Conservation (phyloP, 176 grass and related monocot genomes). For the Tuctoria greenei region DNA sequence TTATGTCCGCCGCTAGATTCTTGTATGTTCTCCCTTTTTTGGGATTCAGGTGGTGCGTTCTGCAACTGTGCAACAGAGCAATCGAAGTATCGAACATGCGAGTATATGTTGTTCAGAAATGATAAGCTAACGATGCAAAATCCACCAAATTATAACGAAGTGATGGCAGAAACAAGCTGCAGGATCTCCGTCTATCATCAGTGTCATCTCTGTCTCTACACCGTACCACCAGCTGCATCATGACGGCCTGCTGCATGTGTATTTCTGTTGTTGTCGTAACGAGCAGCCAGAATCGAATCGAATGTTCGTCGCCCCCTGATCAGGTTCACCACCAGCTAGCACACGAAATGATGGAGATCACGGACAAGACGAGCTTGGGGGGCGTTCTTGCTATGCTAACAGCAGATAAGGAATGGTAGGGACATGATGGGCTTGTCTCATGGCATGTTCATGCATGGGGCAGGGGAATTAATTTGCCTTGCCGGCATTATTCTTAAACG, state of each 20-base stretch:
- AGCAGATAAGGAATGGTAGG: conserved; percentile 4
- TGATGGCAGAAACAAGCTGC: not conserved
- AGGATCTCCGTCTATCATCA: not conserved
- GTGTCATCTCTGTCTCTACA: too few relatives aligned
- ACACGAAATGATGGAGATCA: conserved; percentile 16
- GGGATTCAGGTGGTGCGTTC: not conserved
- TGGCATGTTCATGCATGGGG: conserved; percentile 13
- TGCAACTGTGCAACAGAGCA: conserved; percentile 19
- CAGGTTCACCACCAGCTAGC: conserved; percentile 26
- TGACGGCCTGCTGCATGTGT: not conserved
- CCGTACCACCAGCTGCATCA: not conserved
- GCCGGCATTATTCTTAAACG: conserved; percentile 9
- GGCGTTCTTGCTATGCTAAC: not conserved
- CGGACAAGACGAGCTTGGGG: not conserved
- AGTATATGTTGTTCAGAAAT: not conserved
- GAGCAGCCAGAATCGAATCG: conserved; percentile 16
- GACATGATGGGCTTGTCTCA: conserved; percentile 6
- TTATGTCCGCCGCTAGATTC: conserved; percentile 33
- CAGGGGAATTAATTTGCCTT: conserved; percentile 36
- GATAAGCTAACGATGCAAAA: not conserved
- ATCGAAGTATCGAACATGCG: not conserved
- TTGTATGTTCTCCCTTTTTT: conserved; percentile 25
- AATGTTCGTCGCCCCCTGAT: conserved; percentile 12
- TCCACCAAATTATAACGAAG: not conserved
- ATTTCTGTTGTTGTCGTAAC: conserved; percentile 25